Conservation (phyloP, 23 red algal species). For the Cyanidiococcus yangmingshanensis region DNA sequence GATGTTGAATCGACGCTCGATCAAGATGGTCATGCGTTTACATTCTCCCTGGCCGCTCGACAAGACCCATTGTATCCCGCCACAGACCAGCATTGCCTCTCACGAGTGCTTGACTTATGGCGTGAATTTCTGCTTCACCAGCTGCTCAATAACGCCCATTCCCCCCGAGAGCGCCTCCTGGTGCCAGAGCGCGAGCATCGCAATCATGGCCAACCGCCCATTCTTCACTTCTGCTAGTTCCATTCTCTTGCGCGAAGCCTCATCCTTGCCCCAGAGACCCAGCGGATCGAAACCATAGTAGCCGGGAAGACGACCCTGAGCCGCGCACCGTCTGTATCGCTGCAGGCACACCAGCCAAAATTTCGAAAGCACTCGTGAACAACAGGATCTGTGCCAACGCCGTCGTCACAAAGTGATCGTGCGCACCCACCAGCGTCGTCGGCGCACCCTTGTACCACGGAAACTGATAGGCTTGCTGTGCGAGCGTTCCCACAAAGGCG, state of each 20-base stretch:
- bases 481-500: slow-evolving; percentile 47
- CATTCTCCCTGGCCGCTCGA: no score
- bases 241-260: slow-evolving; percentile 39
- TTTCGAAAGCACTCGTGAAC: slow-evolving; percentile 60
- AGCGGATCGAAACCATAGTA: slow-evolving; percentile 78
- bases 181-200: slow-evolving; percentile 73
- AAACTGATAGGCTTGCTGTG: slow-evolving; percentile 64
- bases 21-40: no score
- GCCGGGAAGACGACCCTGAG: slow-evolving; percentile 49
- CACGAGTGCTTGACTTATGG: background rate
- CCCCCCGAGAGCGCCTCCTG: slow-evolving; percentile 24
- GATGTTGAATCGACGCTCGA: no score
- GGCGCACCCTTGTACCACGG: slow-evolving; percentile 70
- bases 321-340: slow-evolving; percentile 80
- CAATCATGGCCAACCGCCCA: slow-evolving; percentile 93
- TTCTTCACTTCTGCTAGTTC: slow-evolving; percentile 90
- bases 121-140: slow-evolving; percentile 14
- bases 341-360: slow-evolving; percentile 57
- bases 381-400: slow-evolving; percentile 60
- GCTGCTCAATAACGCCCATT: slow-evolving; percentile 15
- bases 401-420: slow-evolving; percentile 50
- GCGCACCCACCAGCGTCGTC: slow-evolving; percentile 39
- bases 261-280: slow-evolving; percentile 55
- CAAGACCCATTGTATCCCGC: no score
- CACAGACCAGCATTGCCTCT: no score